These are phyloP conservation scores for Acanthochlamys bracteata DNA, from an alignment of 106 monocot species.

Conservation along the genomic window DNA sequence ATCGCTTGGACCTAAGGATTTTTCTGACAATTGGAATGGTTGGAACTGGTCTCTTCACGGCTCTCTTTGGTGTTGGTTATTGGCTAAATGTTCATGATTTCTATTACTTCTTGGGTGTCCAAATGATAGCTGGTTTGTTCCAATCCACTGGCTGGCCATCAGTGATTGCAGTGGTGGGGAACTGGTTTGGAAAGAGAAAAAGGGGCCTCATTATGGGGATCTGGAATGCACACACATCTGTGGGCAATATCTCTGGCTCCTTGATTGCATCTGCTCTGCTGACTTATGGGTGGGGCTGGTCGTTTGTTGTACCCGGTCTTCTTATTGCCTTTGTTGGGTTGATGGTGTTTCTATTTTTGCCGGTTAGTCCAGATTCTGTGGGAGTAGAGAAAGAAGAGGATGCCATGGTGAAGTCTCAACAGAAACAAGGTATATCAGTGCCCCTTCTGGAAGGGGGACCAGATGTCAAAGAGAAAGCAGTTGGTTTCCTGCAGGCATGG, in stretches of 20 bases:
- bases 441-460: constrained; percentile 33
- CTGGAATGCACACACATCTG: constrained; percentile 92
- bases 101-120: constrained; percentile 61
- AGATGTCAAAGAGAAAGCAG: constrained; percentile 32
- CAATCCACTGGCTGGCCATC: constrained; percentile 94
- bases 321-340: constrained; percentile 53
- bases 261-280: constrained; percentile 68
- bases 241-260: constrained; percentile 79
- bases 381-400: constrained; percentile 46
- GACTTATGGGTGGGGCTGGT: constrained; percentile 92
- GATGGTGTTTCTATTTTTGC: constrained; percentile 67
- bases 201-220: constrained; percentile 96
- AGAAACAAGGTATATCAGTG: constrained; percentile 18
- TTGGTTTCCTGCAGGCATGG: constrained; percentile 79
- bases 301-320: constrained; percentile 66
- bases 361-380: constrained; percentile 59
- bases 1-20: constrained; percentile 64
- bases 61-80: constrained; percentile 72
- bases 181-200: constrained; percentile 94
- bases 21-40: constrained; percentile 75
- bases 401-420: constrained; percentile 2
- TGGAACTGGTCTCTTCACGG: constrained; percentile 74
- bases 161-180: constrained; percentile 78
- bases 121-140: constrained; percentile 76
- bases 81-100: constrained; percentile 84